Evolutionary conservation across 306 rosid genomes (phyloP).

Genomic region (Cicer yamashitae): DNA sequence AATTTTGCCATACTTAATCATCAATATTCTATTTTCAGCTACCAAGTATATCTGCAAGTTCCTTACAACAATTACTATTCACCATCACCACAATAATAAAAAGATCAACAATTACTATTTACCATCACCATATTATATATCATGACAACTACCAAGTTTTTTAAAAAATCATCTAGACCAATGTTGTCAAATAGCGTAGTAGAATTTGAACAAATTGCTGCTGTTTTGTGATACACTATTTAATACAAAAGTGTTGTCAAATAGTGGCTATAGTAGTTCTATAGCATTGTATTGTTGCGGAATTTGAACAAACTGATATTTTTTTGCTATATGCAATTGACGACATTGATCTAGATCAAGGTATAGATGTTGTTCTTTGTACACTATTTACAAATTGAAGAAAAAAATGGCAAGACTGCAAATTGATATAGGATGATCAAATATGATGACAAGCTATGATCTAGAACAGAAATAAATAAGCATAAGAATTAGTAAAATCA

Average conservation of each 20-base stretch:
- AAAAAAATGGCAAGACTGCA: not conserved
- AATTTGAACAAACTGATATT: too few relatives aligned
- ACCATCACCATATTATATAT: not conserved
- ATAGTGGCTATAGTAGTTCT: too few relatives aligned
- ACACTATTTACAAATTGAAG: not conserved
- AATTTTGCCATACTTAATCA: slow-evolving; percentile 55
- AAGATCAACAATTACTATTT: not conserved
- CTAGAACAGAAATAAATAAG: not conserved
- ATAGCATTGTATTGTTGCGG: too few relatives aligned
- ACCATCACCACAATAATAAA: not conserved
- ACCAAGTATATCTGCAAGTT: slow-evolving; percentile 70
- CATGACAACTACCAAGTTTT: not conserved
- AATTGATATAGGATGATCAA: not conserved
- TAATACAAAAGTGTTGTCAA: too few relatives aligned
- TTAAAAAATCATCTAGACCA: too few relatives aligned
- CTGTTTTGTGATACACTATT: too few relatives aligned
- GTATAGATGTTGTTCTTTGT: not conserved
- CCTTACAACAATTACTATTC: slow-evolving; percentile 11
- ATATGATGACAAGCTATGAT: not conserved
- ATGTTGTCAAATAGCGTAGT: too few relatives aligned
- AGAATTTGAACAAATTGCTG: too few relatives aligned
- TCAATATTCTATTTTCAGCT: slow-evolving; percentile 69
- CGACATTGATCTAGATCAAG: not conserved
- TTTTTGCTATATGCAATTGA: too few relatives aligned
- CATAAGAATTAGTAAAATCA: not conserved